Evolutionary conservation across 805 yeast species (phyloP).

Genomic region (Millerozyma acaciae): DNA sequence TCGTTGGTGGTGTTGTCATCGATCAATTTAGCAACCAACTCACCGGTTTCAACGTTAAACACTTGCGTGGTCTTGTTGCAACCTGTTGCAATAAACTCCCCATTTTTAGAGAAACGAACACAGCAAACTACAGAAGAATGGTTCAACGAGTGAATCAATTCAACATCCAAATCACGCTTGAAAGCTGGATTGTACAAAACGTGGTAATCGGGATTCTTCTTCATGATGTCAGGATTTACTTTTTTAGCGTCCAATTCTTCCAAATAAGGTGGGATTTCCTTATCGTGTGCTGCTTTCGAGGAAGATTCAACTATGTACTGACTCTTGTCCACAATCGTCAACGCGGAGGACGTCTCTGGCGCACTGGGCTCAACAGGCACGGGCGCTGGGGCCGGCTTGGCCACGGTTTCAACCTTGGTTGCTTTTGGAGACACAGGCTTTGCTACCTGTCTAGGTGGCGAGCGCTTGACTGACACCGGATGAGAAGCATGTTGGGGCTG

Average conservation of each 20-base stretch:
- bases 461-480: slow-evolving; percentile 15
- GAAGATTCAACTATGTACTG: slow-evolving; percentile 41
- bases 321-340: slow-evolving; percentile 35
- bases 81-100: slow-evolving; percentile 92
- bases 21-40: slow-evolving; percentile 76
- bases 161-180: slow-evolving; percentile 65
- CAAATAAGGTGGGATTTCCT: slow-evolving; percentile 78
- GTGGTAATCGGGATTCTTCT: slow-evolving; percentile 80
- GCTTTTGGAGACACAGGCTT: slow-evolving; percentile 12
- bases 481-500: slow-evolving; percentile 11
- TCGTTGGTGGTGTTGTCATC: slow-evolving; percentile 56
- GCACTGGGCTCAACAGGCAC: slow-evolving; percentile 17
- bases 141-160: slow-evolving; percentile 82
- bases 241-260: slow-evolving; percentile 74
- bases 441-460: slow-evolving; percentile 15
- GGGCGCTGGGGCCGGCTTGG: slow-evolving; percentile 13
- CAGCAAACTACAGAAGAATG: slow-evolving; percentile 96
- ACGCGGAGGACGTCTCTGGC: slow-evolving; percentile 28
- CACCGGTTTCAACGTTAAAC: slow-evolving; percentile 88
- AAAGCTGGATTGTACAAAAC: slow-evolving; percentile 87
- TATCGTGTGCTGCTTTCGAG: slow-evolving; percentile 53
- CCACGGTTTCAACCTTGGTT: slow-evolving; percentile 11
- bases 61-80: slow-evolving; percentile 96
- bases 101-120: slow-evolving; percentile 87
- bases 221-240: slow-evolving; percentile 73